These are phyloP conservation scores for Verticillium longisporum DNA, from an alignment of 2,329 filamentous ascomycete genomes.

Conservation along the genomic window DNA sequence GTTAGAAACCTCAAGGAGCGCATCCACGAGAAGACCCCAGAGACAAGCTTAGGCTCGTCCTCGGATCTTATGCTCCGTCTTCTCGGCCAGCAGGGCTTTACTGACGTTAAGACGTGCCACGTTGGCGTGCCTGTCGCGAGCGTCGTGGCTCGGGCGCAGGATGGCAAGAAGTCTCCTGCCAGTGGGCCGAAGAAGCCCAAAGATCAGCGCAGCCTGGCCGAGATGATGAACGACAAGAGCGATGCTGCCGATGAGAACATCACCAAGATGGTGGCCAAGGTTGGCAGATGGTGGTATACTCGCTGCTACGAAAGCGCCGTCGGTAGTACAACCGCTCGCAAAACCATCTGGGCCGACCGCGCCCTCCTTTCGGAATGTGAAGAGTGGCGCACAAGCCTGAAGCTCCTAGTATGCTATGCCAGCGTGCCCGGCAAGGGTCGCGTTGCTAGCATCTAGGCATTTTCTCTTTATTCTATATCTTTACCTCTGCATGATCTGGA, in stretches of 20 bases:
- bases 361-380: constrained; percentile 77
- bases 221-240: constrained; percentile 67
- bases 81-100: constrained; percentile 63
- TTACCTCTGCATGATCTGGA: background rate
- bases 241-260: constrained; percentile 74
- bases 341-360: constrained; percentile 72
- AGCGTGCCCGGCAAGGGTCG: constrained; percentile 62
- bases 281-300: constrained; percentile 95
- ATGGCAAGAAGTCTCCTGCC: constrained; percentile 5
- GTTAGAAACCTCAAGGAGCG: constrained; percentile 66
- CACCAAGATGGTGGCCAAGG: constrained; percentile 83
- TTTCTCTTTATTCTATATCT: background rate
- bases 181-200: constrained; percentile 19
- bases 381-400: constrained; percentile 78
- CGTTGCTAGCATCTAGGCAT: constrained; percentile 37
- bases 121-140: constrained; percentile 70
- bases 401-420: constrained; percentile 85
- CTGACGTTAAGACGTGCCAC: constrained; percentile 66
- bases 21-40: constrained; percentile 53
- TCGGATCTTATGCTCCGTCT: constrained; percentile 58
- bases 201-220: constrained; percentile 53
- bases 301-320: constrained; percentile 78
- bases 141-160: constrained; percentile 26
- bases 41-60: constrained; percentile 53
- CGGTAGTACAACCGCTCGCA: constrained; percentile 27